These are phyloP conservation scores for Naganishia vaughanmartiniae DNA, from an alignment of 768 basidiomycete species.

Conservation along the genomic window DNA sequence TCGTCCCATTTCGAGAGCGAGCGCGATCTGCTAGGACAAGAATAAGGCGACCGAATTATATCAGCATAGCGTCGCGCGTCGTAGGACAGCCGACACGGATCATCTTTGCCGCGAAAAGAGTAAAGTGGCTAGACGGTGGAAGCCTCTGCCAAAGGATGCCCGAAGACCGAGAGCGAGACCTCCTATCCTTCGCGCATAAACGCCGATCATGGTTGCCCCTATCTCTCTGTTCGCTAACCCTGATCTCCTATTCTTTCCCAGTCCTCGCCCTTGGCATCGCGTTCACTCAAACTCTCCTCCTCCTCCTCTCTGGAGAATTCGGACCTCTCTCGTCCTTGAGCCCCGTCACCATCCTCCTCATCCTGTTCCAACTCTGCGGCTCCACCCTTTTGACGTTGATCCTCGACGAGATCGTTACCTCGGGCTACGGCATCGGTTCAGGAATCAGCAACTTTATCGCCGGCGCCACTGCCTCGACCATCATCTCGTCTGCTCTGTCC, in stretches of 20 bases:
- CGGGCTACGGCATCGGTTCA: constrained; percentile 4
- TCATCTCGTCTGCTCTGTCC: constrained; percentile 18
- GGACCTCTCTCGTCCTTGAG: constrained; percentile 5
- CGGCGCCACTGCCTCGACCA: constrained; percentile 9
- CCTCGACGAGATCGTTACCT: constrained; percentile 23
- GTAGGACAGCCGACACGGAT: too few species aligned
- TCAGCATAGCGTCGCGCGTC: too few species aligned
- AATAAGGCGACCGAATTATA: too few species aligned
- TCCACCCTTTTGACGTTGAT: background rate
- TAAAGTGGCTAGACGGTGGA: too few species aligned
- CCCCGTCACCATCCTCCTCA: constrained; percentile 12
- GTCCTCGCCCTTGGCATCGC: constrained; percentile 19
- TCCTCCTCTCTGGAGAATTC: constrained; percentile 5
- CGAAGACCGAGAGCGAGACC: too few species aligned
- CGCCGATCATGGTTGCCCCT: background rate
- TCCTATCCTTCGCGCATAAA: too few species aligned
- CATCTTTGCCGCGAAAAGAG: too few species aligned
- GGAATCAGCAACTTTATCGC: constrained; percentile 23
- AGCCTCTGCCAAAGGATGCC: too few species aligned
- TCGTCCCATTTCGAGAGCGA: too few species aligned
- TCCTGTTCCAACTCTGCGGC: constrained; percentile 15
- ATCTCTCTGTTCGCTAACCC: background rate
- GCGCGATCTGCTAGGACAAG: too few species aligned
- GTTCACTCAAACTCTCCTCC: background rate
- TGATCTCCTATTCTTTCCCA: background rate